phyloP scores from a whole-genome alignment of 2,329 filamentous ascomycete species.

The Meredithiella fracta region DNA sequence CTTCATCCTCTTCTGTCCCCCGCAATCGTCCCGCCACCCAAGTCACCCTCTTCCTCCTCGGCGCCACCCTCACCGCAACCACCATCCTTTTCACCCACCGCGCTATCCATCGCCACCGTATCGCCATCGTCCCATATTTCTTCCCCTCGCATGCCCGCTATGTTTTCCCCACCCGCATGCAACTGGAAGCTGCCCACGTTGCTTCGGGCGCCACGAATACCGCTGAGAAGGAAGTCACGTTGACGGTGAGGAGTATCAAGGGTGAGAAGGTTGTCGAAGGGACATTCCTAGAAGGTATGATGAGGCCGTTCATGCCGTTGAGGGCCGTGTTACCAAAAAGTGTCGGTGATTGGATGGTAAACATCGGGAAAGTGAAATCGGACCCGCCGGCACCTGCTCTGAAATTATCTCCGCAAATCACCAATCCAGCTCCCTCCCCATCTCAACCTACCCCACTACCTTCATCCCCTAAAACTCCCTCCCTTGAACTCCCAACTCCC shows the following conservation, averaged over 20 bases:
- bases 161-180: constrained; percentile 21
- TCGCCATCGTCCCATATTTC: constrained; percentile 49
- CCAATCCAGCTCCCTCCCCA: background rate
- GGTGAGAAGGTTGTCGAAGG: background rate
- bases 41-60: constrained; percentile 55
- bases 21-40: constrained; percentile 41
- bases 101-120: constrained; percentile 46
- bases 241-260: background rate
- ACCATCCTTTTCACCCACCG: constrained; percentile 57
- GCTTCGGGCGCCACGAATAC: background rate
- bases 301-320: constrained; percentile 1
- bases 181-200: background rate
- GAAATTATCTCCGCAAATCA: background rate
- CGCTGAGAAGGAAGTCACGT: background rate
- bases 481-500: constrained; percentile 16
- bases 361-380: background rate
- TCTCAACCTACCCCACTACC: background rate
- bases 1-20: constrained; percentile 18
- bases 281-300: constrained; percentile 3
- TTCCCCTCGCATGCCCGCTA: constrained; percentile 43
- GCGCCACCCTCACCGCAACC: constrained; percentile 57
- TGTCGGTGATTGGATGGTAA: background rate
- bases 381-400: background rate
- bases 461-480: constrained; percentile 9
- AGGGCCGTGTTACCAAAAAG: background rate